A percentile compares a stretch with the other conserved stretches of the same genome.
Evolutionary conservation across 305 asterid genomes (phyloP).

Genomic region (Ilex paraguariensis): DNA sequence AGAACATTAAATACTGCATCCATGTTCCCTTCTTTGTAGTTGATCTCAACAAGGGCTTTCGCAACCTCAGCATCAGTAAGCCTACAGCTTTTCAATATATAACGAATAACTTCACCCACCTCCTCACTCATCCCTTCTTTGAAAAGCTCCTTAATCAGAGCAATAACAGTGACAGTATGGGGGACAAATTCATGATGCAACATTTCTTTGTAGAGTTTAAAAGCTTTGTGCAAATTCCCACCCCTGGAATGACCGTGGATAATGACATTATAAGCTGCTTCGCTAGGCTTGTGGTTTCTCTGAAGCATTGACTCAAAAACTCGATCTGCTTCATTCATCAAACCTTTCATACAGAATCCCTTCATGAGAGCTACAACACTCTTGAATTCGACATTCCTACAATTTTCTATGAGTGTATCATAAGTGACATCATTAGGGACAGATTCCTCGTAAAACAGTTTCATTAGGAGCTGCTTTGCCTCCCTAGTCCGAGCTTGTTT

Average conservation of each 20-base stretch:
- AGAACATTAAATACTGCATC: conserved; percentile 65
- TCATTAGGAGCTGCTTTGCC: conserved; percentile 70
- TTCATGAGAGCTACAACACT: conserved; percentile 57
- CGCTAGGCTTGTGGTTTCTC: conserved; percentile 48
- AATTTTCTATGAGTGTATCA: conserved; percentile 66
- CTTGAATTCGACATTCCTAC: conserved; percentile 46
- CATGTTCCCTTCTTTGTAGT: conserved; percentile 77
- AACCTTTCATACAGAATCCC: conserved; percentile 88
- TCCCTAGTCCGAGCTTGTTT: conserved; percentile 66
- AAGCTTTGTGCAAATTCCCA: conserved; percentile 52
- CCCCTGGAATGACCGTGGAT: conserved; percentile 74
- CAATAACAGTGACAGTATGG: conserved; percentile 59
- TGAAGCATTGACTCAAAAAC: conserved; percentile 56
- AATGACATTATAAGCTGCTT: conserved; percentile 56
- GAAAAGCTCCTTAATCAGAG: conserved; percentile 59
- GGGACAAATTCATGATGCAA: conserved; percentile 40
- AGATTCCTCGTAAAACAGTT: conserved; percentile 54
- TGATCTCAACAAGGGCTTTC: conserved; percentile 61
- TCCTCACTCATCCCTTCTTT: conserved; percentile 55
- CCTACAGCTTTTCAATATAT: conserved; percentile 53
- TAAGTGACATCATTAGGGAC: conserved; percentile 60
- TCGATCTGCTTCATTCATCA: conserved; percentile 73
- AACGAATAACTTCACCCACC: conserved; percentile 42
- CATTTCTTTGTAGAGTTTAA: conserved; percentile 60
- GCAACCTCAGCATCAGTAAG: conserved; percentile 65